Conservation (phyloP, 1,284 basidiomycete species). For the Cryptococcus hybrid region DNA sequence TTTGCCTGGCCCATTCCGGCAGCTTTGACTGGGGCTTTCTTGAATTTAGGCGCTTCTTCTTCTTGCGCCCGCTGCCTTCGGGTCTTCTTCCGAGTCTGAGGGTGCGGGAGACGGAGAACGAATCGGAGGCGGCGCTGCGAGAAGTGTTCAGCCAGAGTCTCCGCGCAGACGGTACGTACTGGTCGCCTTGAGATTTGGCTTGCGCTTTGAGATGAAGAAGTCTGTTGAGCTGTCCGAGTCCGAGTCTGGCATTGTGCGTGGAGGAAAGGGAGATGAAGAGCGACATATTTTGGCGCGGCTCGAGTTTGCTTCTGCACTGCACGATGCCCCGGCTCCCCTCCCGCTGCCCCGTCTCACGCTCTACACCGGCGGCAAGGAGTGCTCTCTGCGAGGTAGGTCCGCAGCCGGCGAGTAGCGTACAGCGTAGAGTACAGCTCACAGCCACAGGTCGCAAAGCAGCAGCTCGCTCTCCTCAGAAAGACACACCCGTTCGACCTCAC, state of each 20-base stretch:
- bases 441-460: slow-evolving; percentile 40
- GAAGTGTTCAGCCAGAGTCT: neutral
- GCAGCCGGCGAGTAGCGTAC: neutral
- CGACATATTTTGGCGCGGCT: no score
- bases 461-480: slow-evolving; percentile 32
- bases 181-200: neutral
- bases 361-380: slow-evolving; percentile 49
- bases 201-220: slow-evolving; percentile 28
- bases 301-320: no score
- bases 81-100: neutral
- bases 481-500: slow-evolving; percentile 42
- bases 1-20: slow-evolving; percentile 19
- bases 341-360: slow-evolving; percentile 42
- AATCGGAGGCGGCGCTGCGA: slow-evolving; percentile 7
- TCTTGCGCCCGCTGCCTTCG: slow-evolving; percentile 2
- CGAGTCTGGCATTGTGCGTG: slow-evolving; percentile 9
- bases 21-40: slow-evolving; percentile 6
- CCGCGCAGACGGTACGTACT: slow-evolving; percentile 2
- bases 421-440: neutral
- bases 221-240: slow-evolving; percentile 27
- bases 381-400: slow-evolving; percentile 47
- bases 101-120: slow-evolving; percentile 2
- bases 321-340: neutral
- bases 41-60: slow-evolving; percentile 9
- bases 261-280: no score